Evolutionary conservation across 2,329 filamentous ascomycete genomes (phyloP), one percentile per base, ranked within the genome.

Genomic region (Colletotrichum musae): DNA sequence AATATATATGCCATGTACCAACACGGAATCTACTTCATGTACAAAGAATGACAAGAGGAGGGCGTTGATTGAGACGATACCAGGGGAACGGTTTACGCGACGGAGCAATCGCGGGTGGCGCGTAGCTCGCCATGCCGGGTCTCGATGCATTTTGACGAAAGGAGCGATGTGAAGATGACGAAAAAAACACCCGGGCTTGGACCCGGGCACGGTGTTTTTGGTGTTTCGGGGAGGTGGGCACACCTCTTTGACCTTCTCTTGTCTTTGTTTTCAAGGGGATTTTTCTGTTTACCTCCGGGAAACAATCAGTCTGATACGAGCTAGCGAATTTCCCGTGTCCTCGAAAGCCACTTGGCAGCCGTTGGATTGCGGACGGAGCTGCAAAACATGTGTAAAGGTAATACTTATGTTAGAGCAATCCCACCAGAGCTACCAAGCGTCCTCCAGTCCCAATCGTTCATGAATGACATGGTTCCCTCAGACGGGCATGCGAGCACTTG

Each of bases 401-500:
- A 68, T 68, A 45, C 18, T 68, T 68, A 64, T 64, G 53, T 52
- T 64, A 68, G 48, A 58, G 56, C 45, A 58, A 64, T 53, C 28
- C 41, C 21, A 58, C 53, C 26, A 58, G 50, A 56, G 24, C 16
- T 18, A 56, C n/a, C 5, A 36, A 36, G 32, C 32, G 32, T 7
- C 9, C 32, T 36, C 10, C 32, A 36, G 10, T 36, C 32, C 32
- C 32, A 7, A 36, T 7, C 32, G 32, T 10, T 16, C 43, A n/a
- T 13, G n/a, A n/a, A 43, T 43, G 41, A n/a, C 13, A 15, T 43
- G 13, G 41, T n/a, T 43, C 13, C 41, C 41, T 24, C 21, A 24
- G 21, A 24, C 21, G 21, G 21, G 21, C 21, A 24, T 24, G 21
- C 21, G 21, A 24, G 21, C 21, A 24, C 21, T 24, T 24, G 21